These are phyloP conservation scores for Panicum virgatum DNA, from an alignment of 202 grass and related monocot species.

Conservation along the genomic window DNA sequence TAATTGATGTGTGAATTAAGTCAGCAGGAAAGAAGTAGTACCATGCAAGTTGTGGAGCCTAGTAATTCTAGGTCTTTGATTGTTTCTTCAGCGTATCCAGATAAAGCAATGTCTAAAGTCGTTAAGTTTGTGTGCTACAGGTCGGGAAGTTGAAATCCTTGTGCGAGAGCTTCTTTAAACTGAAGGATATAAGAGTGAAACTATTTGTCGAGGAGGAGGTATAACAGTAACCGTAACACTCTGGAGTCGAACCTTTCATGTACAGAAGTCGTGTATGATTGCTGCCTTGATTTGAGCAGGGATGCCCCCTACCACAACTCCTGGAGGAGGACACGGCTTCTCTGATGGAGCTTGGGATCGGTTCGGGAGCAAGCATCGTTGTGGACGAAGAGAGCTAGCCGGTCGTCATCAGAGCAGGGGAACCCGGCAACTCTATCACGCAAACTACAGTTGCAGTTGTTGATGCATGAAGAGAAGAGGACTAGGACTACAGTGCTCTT, in stretches of 20 bases:
- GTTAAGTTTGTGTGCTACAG: constrained; percentile 35
- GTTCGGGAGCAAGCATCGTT: constrained; percentile 59
- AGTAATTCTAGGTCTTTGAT: not conserved
- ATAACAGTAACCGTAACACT: not conserved
- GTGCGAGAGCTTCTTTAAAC: constrained; percentile 92
- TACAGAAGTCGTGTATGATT: not conserved
- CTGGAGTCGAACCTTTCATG: not conserved
- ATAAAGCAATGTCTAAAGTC: not conserved
- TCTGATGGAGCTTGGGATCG: constrained; percentile 74
- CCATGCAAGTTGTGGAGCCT: not conserved
- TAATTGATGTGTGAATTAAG: not conserved
- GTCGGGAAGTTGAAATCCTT: constrained; percentile 79
- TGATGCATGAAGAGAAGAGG: not conserved
- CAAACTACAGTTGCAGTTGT: not conserved
- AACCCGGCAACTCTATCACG: not conserved
- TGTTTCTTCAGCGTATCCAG: not conserved
- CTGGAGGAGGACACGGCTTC: constrained; percentile 82
- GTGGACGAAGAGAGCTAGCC: constrained; percentile 85
- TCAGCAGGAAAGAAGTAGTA: too few relatives aligned
- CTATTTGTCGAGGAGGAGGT: constrained; percentile 90
- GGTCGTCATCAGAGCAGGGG: not conserved
- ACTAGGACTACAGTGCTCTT: not conserved
- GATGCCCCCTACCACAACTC: constrained; percentile 60
- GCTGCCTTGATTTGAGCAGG: constrained; percentile 44
- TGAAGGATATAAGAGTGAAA: constrained; percentile 75